Conservation (phyloP, 495 filamentous ascomycete species). For the Penicillium canescens region DNA sequence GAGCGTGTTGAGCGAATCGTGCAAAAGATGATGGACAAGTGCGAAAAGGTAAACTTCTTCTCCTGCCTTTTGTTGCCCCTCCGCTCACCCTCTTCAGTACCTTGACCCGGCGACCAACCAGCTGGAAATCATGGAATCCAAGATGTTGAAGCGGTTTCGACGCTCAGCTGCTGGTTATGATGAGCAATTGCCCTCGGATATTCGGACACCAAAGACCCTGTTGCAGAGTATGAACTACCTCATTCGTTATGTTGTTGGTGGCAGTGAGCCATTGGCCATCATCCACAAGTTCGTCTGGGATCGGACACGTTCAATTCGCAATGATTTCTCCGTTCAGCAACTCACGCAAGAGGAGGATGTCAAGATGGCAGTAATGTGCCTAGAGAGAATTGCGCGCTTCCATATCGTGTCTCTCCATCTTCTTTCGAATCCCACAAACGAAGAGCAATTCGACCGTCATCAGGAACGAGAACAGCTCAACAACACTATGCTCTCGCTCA, state of each 20-base stretch:
- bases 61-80: not conserved
- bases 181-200: constrained; percentile 86
- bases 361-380: constrained; percentile 71
- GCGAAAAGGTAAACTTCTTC: constrained; percentile 51
- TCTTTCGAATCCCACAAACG: constrained; percentile 63
- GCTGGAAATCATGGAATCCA: constrained; percentile 48
- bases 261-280: constrained; percentile 60
- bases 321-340: constrained; percentile 91
- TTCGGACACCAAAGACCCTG: constrained; percentile 76
- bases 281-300: constrained; percentile 94
- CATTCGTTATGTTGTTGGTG: constrained; percentile 68
- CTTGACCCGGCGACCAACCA: constrained; percentile 37
- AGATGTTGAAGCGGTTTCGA: constrained; percentile 84
- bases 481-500: constrained; percentile 81
- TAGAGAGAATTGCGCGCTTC: constrained; percentile 88
- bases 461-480: constrained; percentile 94
- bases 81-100: constrained; percentile 28
- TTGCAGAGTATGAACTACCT: constrained; percentile 81
- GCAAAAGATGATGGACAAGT: constrained; percentile 61
- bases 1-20: constrained; percentile 81
- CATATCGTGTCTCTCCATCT: constrained; percentile 88
- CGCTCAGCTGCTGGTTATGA: constrained; percentile 92
- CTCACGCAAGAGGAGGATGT: constrained; percentile 66
- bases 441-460: constrained; percentile 77
- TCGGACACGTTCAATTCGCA: constrained; percentile 84